Evolutionary conservation across 345 rosid species (phyloP).

Genomic region (Cardamine occulta): DNA sequence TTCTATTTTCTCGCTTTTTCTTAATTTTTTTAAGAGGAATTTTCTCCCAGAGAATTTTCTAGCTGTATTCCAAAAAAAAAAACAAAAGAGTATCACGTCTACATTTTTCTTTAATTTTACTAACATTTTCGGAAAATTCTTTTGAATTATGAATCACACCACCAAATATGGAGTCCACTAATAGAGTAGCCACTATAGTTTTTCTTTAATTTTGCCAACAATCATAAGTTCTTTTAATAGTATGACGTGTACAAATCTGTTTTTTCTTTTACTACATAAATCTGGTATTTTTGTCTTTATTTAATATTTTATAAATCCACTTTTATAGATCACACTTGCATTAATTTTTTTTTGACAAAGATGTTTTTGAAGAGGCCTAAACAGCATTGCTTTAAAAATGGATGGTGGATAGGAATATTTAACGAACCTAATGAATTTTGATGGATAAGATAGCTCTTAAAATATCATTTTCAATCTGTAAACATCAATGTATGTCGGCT

Average conservation of each 20-base stretch:
- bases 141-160: not conserved
- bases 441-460: constrained; percentile 35
- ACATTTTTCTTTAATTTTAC: not conserved
- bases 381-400: constrained; percentile 30
- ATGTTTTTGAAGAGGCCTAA: constrained; percentile 13
- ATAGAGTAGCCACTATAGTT: not conserved
- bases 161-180: constrained; percentile 38
- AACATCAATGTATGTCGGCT: constrained; percentile 20
- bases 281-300: constrained; percentile 12
- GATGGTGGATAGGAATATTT: constrained; percentile 37
- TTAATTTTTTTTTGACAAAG: constrained; percentile 2
- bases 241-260: constrained; percentile 26
- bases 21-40: constrained; percentile 1
- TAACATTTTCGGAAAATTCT: constrained; percentile 21
- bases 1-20: constrained; percentile 37
- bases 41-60: constrained; percentile 32
- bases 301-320: constrained; percentile 5
- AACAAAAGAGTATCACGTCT: constrained; percentile 24
- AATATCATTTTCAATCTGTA: constrained; percentile 28
- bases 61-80: constrained; percentile 38
- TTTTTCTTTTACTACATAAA: not conserved
- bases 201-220: constrained; percentile 11
- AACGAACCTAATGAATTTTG: constrained; percentile 23
- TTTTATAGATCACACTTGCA: constrained; percentile 12
- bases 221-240: not conserved